Evolutionary conservation across 768 basidiomycete genomes (phyloP).

Genomic region (Wakefieldia striispora): DNA sequence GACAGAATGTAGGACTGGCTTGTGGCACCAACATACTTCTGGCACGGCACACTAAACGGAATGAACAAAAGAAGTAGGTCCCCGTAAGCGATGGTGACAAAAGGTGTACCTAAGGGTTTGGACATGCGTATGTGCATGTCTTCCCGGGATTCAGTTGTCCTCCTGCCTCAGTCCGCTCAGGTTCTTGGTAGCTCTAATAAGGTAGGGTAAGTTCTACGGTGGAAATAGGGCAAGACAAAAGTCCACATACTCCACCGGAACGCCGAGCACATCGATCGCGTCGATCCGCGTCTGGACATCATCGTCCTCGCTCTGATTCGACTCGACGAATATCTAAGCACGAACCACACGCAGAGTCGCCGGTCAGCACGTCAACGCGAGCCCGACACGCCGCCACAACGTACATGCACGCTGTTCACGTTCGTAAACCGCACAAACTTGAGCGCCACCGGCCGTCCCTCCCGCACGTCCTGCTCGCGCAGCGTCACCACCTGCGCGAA

Average conservation of each 20-base stretch:
- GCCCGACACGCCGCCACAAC: not conserved
- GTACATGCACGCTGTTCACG: slow-evolving; percentile 64
- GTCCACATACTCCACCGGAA: slow-evolving; percentile 51
- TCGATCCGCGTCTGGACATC: slow-evolving; percentile 57
- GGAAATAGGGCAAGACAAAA: not conserved
- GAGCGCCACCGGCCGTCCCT: slow-evolving; percentile 46
- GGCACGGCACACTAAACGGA: too few species aligned
- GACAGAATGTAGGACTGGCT: not conserved
- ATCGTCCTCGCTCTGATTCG: slow-evolving; percentile 63
- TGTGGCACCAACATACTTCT: too few species aligned
- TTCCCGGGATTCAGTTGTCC: slow-evolving; percentile 24
- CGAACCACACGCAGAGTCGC: too few species aligned
- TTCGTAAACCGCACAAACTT: slow-evolving; percentile 69
- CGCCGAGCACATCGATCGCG: slow-evolving; percentile 61
- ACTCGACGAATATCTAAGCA: slow-evolving; percentile 61
- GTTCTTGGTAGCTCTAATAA: slow-evolving; percentile 35
- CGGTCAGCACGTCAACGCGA: slow-evolving; percentile 3
- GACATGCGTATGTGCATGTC: too few species aligned
- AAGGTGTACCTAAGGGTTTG: too few species aligned
- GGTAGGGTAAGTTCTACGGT: slow-evolving; percentile 2
- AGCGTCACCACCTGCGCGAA: slow-evolving; percentile 60
- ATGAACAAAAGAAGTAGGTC: too few species aligned
- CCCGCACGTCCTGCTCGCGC: slow-evolving; percentile 44
- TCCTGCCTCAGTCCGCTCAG: slow-evolving; percentile 38
- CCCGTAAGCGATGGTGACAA: too few species aligned